Evolutionary conservation across 768 basidiomycete species (phyloP).

Genomic region (Pulveroboletus ravenelii): DNA sequence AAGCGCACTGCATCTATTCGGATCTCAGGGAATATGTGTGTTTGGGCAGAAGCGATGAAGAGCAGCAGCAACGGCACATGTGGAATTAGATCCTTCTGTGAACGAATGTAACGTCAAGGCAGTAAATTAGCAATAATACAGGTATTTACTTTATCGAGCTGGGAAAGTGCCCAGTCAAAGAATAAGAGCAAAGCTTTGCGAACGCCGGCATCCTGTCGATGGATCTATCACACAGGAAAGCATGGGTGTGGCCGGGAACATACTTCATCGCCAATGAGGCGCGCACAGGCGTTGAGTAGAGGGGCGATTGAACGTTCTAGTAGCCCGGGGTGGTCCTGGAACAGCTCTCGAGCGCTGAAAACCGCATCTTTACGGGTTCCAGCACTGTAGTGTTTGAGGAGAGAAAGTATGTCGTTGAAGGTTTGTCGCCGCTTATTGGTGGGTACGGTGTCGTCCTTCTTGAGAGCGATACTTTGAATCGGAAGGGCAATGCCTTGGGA

Average conservation of each 20-base stretch:
- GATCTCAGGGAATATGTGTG: constrained; percentile 93
- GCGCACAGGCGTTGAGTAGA: constrained; percentile 58
- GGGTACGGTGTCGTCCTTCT: constrained; percentile 54
- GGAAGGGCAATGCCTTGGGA: constrained; percentile 82
- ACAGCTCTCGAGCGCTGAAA: constrained; percentile 64
- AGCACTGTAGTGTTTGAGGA: constrained; percentile 80
- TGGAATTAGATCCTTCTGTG: constrained; percentile 65
- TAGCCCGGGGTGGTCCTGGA: constrained; percentile 56
- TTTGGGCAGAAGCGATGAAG: constrained; percentile 86
- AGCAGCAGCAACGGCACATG: constrained; percentile 75
- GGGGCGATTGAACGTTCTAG: constrained; percentile 48
- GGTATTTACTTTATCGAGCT: constrained; percentile 49
- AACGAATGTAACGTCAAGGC: constrained; percentile 10
- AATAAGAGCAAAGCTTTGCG: constrained; percentile 69
- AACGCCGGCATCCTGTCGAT: constrained; percentile 67
- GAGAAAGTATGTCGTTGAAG: constrained; percentile 69
- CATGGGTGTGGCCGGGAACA: constrained; percentile 12
- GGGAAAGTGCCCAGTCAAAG: constrained; percentile 67
- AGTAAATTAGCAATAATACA: not conserved
- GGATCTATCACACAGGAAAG: not conserved
- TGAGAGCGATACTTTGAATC: constrained; percentile 65
- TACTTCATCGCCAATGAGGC: constrained; percentile 81
- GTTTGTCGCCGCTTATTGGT: constrained; percentile 74
- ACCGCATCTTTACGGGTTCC: constrained; percentile 77
- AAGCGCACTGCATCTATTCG: constrained; percentile 84